Evolutionary conservation across 2,329 filamentous ascomycete genomes (phyloP).

Genomic region (Diaporthe vexans): DNA sequence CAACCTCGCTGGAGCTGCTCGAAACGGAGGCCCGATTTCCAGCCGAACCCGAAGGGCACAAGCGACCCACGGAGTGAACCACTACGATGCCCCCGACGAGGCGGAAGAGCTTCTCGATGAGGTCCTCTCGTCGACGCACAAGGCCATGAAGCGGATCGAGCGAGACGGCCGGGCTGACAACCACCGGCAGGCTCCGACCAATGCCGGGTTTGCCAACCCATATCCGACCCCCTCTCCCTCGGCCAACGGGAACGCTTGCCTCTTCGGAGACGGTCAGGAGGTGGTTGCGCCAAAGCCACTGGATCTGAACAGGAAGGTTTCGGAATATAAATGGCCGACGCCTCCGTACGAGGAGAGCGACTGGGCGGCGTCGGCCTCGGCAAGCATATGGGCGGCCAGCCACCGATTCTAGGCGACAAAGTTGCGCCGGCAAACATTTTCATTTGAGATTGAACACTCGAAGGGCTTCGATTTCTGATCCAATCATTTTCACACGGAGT

Average conservation of each 20-base stretch:
- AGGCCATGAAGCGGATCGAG: slow-evolving; percentile 80
- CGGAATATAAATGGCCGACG: slow-evolving; percentile 86
- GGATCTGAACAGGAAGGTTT: slow-evolving; percentile 73
- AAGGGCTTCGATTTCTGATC: slow-evolving; percentile 34
- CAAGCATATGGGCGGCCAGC: slow-evolving; percentile 83
- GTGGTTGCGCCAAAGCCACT: slow-evolving; percentile 78
- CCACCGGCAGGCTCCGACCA: slow-evolving; percentile 75
- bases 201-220: slow-evolving; percentile 71
- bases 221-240: slow-evolving; percentile 81
- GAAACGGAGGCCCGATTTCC: slow-evolving; percentile 73
- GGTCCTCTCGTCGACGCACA: slow-evolving; percentile 82
- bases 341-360: slow-evolving; percentile 95
- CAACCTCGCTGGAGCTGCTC: slow-evolving; percentile 70
- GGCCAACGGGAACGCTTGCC: slow-evolving; percentile 82
- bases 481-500: slow-evolving; percentile 41
- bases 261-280: slow-evolving; percentile 78
- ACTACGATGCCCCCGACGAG: slow-evolving; percentile 95
- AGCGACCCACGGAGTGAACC: slow-evolving; percentile 80
- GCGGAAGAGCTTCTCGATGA: slow-evolving; percentile 97
- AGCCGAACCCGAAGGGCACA: slow-evolving; percentile 85
- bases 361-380: slow-evolving; percentile 87
- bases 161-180: slow-evolving; percentile 61
- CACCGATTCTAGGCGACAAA: slow-evolving; percentile 67
- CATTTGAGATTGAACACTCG: slow-evolving; percentile 22
- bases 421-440: slow-evolving; percentile 20